Percentiles rank a stretch among this genome's conserved stretches.
phyloP scores from a whole-genome alignment of 768 basidiomycete genomes.

The Chalciporus sphaerocephalus region DNA sequence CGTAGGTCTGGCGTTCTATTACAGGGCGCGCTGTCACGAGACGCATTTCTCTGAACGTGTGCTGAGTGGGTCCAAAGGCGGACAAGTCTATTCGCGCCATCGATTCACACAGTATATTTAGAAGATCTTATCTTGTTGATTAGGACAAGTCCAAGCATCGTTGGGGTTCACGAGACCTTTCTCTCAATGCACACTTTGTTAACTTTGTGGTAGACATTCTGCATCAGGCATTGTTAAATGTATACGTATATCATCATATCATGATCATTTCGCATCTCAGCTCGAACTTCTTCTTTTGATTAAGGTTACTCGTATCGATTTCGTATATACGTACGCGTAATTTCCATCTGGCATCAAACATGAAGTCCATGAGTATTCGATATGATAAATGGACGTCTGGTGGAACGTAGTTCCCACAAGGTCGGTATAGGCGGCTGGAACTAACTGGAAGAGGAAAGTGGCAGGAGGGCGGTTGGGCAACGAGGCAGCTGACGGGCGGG shows the following conservation, averaged over 20 bases:
- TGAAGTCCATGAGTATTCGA: constrained; percentile 8
- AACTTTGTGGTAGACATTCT: neutral
- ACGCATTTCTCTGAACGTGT: constrained; percentile 47
- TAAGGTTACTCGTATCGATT: constrained; percentile 12
- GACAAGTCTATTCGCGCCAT: neutral
- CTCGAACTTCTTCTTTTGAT: too few relatives aligned
- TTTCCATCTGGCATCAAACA: constrained; percentile 21
- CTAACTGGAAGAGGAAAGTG: constrained; percentile 17
- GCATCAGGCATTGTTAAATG: constrained; percentile 15
- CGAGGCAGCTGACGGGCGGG: too few relatives aligned
- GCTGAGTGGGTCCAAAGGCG: constrained; percentile 8
- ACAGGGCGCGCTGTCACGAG: constrained; percentile 48
- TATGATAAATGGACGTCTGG: constrained; percentile 3
- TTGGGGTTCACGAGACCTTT: neutral
- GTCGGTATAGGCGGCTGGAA: neutral
- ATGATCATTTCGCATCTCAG: constrained; percentile 20
- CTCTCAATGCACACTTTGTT: too few relatives aligned
- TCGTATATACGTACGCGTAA: constrained; percentile 19
- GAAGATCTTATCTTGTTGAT: constrained; percentile 1
- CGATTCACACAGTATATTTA: constrained; percentile 17
- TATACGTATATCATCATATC: constrained; percentile 26
- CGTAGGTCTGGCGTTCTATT: constrained; percentile 16
- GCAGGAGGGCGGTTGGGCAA: constrained; percentile 3
- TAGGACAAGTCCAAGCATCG: constrained; percentile 1
- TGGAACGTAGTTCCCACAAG: constrained; percentile 4